phyloP scores from a whole-genome alignment of 1,284 basidiomycete species.

The Ceratorhiza oryzae-sativae region DNA sequence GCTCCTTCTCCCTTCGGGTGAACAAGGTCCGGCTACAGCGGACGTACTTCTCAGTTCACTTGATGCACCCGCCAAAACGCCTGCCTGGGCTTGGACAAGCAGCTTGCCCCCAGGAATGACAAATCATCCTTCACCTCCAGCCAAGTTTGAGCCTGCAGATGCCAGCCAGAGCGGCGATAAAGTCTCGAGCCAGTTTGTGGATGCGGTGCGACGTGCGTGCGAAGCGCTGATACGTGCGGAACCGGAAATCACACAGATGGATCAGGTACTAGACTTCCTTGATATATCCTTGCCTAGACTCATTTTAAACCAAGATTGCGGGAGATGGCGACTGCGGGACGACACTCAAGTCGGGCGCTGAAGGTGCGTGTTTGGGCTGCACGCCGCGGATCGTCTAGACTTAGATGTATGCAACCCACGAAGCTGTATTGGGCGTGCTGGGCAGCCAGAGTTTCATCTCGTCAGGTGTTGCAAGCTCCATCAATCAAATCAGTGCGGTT shows the following conservation, averaged over 20 bases:
- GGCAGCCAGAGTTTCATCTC: conserved; percentile 43
- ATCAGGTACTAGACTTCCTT: conserved; percentile 55
- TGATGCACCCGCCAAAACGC: conserved; percentile 75
- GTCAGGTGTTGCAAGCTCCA: neutral
- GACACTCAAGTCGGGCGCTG: conserved; percentile 78
- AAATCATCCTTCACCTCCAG: conserved; percentile 41
- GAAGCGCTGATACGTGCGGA: conserved; percentile 77
- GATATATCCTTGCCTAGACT: conserved; percentile 58
- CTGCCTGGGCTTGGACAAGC: conserved; percentile 83
- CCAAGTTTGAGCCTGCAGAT: conserved; percentile 30
- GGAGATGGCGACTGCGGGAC: conserved; percentile 72
- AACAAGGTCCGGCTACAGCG: conserved; percentile 51
- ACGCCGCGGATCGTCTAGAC: neutral
- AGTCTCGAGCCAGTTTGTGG: conserved; percentile 56
- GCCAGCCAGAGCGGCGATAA: conserved; percentile 40
- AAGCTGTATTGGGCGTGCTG: conserved; percentile 51
- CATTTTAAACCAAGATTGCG: conserved; percentile 45
- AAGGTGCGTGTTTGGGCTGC: conserved; percentile 50
- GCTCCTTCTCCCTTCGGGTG: conserved; percentile 71
- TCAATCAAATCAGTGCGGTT: conserved; percentile 64
- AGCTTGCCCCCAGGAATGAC: conserved; percentile 43
- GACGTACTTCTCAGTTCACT: conserved; percentile 74
- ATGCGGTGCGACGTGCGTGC: conserved; percentile 69
- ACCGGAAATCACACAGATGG: conserved; percentile 87
- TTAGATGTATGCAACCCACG: neutral